Conservation (phyloP, 345 rosid genomes). For the Tarenaya hassleriana region DNA sequence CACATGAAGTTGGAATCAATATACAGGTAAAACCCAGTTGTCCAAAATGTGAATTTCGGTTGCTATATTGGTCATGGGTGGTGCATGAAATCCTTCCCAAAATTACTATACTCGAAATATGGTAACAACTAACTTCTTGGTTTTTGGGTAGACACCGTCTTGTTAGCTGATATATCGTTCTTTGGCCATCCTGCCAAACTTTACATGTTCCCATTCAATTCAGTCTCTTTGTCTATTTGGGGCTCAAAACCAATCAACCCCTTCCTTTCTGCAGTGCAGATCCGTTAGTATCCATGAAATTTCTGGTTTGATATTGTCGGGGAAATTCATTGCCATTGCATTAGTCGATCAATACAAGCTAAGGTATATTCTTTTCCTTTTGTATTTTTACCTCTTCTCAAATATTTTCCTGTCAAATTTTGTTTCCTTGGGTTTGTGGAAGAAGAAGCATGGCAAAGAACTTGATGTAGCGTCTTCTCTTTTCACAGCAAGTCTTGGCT, state of each 20-base stretch:
- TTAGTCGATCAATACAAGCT: slow-evolving; percentile 85
- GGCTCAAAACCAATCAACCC: slow-evolving; percentile 29
- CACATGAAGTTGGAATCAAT: slow-evolving; percentile 58
- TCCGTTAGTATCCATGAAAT: slow-evolving; percentile 63
- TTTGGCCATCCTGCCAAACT: slow-evolving; percentile 5
- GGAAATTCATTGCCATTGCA: slow-evolving; percentile 77
- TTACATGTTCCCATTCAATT: slow-evolving; percentile 11
- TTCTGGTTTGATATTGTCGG: slow-evolving; percentile 63
- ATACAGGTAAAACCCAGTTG: slow-evolving; percentile 51
- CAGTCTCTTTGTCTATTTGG: slow-evolving; percentile 12
- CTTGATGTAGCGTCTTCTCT: slow-evolving; percentile 2
- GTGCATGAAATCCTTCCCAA: slow-evolving; percentile 10
- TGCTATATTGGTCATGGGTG: slow-evolving; percentile 2
- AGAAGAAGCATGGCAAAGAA: neutral
- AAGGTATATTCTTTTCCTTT: slow-evolving; percentile 39
- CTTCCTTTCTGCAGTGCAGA: slow-evolving; percentile 71
- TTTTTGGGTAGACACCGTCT: neutral
- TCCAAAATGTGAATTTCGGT: neutral
- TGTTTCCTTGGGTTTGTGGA: slow-evolving; percentile 17
- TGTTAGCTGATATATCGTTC: neutral
- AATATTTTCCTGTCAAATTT: slow-evolving; percentile 28
- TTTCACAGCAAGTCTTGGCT: slow-evolving; percentile 55
- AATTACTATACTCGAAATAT: neutral
- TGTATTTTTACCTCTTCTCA: slow-evolving; percentile 11
- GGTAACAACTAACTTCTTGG: neutral